A percentile compares a stretch with the other conserved stretches of the same genome.
Conservation (phyloP, 108 stramenopile genomes). For the Aurantiochytrium sp. region DNA sequence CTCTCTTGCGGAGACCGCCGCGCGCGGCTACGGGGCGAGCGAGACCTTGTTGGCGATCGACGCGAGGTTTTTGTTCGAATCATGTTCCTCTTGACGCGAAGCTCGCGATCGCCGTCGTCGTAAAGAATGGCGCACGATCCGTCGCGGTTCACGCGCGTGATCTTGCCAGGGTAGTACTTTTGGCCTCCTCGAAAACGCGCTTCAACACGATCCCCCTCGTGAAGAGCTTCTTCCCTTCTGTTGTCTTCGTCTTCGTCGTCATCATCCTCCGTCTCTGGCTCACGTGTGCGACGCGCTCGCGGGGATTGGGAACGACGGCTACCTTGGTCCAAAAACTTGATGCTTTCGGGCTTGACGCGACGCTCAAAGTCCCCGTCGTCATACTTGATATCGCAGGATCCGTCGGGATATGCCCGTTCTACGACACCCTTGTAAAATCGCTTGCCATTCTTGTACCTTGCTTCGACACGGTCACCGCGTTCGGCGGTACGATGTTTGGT, state of each 20-base stretch:
- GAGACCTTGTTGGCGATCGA: not conserved
- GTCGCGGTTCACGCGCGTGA: slow-evolving; percentile 1
- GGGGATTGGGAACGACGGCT: not conserved
- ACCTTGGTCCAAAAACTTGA: not conserved
- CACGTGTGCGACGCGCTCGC: not conserved
- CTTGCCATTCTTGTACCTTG: slow-evolving; percentile 35
- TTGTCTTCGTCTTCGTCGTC: not conserved
- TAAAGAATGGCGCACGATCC: slow-evolving; percentile 21
- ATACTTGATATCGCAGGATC: slow-evolving; percentile 45
- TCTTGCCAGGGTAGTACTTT: not conserved
- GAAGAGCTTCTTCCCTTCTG: not conserved
- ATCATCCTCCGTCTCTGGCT: slow-evolving; percentile 5
- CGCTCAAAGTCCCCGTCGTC: slow-evolving; percentile 53
- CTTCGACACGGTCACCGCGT: slow-evolving; percentile 43
- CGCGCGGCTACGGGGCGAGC: not conserved
- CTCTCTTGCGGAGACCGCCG: too few relatives aligned
- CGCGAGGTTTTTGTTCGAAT: not conserved
- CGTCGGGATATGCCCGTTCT: slow-evolving; percentile 26
- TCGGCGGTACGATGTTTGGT: not conserved
- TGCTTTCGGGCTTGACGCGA: slow-evolving; percentile 19
- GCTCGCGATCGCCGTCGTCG: slow-evolving; percentile 25
- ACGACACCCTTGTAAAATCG: slow-evolving; percentile 40
- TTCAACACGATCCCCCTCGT: slow-evolving; percentile 22
- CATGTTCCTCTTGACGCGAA: not conserved
- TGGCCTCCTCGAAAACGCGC: not conserved